phyloP scores from a whole-genome alignment of 2,329 filamentous ascomycete species.

The Alternaria sp. region DNA sequence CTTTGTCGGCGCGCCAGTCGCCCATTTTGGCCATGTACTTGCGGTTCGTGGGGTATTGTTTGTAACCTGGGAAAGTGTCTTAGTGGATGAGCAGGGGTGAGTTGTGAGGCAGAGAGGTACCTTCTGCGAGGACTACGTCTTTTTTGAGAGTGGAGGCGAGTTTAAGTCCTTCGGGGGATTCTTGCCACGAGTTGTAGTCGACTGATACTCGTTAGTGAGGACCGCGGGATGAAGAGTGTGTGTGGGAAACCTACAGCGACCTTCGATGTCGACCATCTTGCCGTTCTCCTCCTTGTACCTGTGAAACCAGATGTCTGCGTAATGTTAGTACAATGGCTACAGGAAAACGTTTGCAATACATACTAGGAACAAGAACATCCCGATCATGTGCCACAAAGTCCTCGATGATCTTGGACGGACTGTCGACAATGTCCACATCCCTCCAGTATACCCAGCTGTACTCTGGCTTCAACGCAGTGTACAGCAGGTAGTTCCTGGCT shows the following conservation, averaged over 20 bases:
- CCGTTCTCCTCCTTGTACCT: conserved; percentile 76
- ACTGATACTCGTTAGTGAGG: conserved; percentile 61
- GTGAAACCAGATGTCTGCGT: conserved; percentile 93
- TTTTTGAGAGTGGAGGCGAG: conserved; percentile 77
- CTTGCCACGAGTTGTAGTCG: conserved; percentile 99
- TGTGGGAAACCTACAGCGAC: conserved; percentile 73
- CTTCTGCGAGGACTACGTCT: conserved; percentile 87
- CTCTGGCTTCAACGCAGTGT: conserved; percentile 84
- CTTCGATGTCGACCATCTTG: conserved; percentile 78
- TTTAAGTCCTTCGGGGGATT: conserved; percentile 83
- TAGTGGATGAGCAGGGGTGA: not conserved
- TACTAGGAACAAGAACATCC: conserved; percentile 95
- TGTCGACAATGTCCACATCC: conserved; percentile 95
- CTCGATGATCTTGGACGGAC: conserved; percentile 84
- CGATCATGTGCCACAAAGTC: conserved; percentile 94
- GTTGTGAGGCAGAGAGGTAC: conserved; percentile 54
- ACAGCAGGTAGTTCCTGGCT: conserved; percentile 90
- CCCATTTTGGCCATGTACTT: conserved; percentile 91
- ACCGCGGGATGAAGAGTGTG: too few species aligned
- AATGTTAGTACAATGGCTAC: conserved; percentile 20
- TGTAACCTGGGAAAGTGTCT: conserved; percentile 72
- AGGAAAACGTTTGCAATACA: conserved; percentile 49
- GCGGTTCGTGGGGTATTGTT: conserved; percentile 88
- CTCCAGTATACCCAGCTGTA: conserved; percentile 99
- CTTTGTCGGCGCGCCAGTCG: conserved; percentile 90